Evolutionary conservation across 345 rosid species (phyloP), one percentile per base, ranked within the genome.

Genomic region (Populus nigra): DNA sequence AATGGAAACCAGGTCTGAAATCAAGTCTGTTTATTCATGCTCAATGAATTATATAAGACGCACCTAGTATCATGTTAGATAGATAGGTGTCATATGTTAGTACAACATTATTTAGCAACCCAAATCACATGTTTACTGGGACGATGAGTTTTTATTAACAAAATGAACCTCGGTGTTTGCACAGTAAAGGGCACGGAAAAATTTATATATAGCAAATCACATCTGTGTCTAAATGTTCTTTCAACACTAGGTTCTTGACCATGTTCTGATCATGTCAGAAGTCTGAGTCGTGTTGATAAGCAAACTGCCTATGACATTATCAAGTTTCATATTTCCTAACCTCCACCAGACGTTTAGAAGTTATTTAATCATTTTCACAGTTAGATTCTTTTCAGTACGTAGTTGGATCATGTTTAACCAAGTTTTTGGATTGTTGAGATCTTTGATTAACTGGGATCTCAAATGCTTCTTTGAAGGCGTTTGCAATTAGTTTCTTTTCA

Each of bases 391-490:
- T 20, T 77, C 38, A 7, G n/a, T n/a, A n/a, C n/a, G 25, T 20
- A 57, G 36, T 23, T 43, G 27, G 27, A n/a, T 23, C 53, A 27
- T 71, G 69, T n/a, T n/a, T n/a, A n/a, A n/a, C n/a, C n/a, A n/a
- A n/a, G n/a, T n/a, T n/a, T n/a, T n/a, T n/a, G n/a, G n/a, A n/a
- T n/a, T n/a, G n/a, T 55, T 62, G 23, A 25, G 5, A 18, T 7
- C 16, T 61, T 61, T 31, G 68, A 66, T 75, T 78, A 55, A 69
- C 65, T 23, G n/a, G 72, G 17, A 7, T 57, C 6, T 49, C 65
- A 49, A 71, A 5, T 33, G 11, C 68, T 55, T 75, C 55, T 36
- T 76, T 69, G 62, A 78, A 92, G 99, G 83, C 73, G 72, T 71
- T 45, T 36, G 59, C 18, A 1, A 23, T 69, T 61, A 13, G 68